Conservation (phyloP, 352 stramenopile genomes). For the Thraustochytrium sp. region DNA sequence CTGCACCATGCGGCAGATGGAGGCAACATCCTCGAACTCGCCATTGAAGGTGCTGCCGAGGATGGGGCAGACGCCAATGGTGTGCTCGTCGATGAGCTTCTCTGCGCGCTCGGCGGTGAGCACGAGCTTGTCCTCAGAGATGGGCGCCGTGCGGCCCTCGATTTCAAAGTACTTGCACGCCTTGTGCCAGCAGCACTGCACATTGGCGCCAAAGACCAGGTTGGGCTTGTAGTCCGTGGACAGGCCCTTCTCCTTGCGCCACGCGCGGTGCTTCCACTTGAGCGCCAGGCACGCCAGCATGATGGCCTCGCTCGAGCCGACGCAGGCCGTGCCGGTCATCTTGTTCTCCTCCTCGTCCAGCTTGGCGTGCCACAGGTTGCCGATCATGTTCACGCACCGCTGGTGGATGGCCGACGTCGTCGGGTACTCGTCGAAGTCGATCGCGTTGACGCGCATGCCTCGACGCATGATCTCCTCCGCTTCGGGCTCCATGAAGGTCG, state of each 20-base stretch:
- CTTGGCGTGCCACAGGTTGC: conserved; percentile 77
- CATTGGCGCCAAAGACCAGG: conserved; percentile 83
- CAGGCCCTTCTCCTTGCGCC: conserved; percentile 66
- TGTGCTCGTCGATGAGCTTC: conserved; percentile 79
- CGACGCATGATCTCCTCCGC: conserved; percentile 79
- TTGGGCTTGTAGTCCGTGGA: conserved; percentile 73
- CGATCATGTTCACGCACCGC: conserved; percentile 81
- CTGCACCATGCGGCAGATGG: conserved; percentile 75
- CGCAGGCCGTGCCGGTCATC: conserved; percentile 73
- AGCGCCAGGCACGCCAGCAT: conserved; percentile 79
- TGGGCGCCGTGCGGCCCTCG: conserved; percentile 73
- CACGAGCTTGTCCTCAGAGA: conserved; percentile 72
- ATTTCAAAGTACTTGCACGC: conserved; percentile 90
- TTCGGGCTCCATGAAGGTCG: conserved; percentile 81
- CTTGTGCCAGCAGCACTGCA: conserved; percentile 85
- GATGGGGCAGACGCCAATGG: conserved; percentile 80
- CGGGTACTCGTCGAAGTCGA: conserved; percentile 83
- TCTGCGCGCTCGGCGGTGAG: conserved; percentile 69
- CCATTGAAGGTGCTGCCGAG: conserved; percentile 84
- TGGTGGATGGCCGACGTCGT: conserved; percentile 86
- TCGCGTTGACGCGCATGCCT: conserved; percentile 81
- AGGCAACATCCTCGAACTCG: conserved; percentile 82
- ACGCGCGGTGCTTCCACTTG: conserved; percentile 81
- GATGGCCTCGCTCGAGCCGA: conserved; percentile 83
- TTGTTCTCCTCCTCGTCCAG: conserved; percentile 58